These are phyloP conservation scores for Fallopia convolvulus DNA, from an alignment of 148 eudicot species.

Conservation along the genomic window DNA sequence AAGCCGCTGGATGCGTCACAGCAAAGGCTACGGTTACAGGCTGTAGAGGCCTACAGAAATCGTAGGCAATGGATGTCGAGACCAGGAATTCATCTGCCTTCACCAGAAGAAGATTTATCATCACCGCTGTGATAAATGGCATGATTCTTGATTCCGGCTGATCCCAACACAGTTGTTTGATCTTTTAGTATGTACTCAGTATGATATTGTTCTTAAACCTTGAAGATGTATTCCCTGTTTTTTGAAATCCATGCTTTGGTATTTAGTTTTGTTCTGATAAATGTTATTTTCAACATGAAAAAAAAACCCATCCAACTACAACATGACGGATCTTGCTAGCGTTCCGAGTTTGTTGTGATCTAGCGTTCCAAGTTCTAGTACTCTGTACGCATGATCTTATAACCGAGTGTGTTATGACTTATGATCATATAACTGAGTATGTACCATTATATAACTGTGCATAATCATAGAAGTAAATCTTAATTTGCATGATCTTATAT, in stretches of 20 bases:
- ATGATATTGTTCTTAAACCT: not conserved
- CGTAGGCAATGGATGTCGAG: conserved; percentile 67
- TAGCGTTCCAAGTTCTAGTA: too few relatives aligned
- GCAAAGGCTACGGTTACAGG: conserved; percentile 77
- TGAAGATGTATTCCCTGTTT: not conserved
- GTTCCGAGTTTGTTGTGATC: too few relatives aligned
- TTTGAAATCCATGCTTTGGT: not conserved
- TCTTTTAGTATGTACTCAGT: not conserved
- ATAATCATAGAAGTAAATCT: too few relatives aligned
- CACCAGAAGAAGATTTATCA: conserved; percentile 17
- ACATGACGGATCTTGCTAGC: too few relatives aligned
- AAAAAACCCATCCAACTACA: too few relatives aligned
- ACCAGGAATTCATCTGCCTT: conserved; percentile 59
- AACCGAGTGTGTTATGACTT: too few relatives aligned
- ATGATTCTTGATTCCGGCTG: not conserved
- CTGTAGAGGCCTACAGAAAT: conserved; percentile 67
- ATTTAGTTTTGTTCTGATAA: not conserved
- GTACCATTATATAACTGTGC: too few relatives aligned
- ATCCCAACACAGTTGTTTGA: not conserved
- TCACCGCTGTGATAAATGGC: conserved; percentile 7
- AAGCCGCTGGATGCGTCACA: conserved; percentile 45
- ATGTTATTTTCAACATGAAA: too few relatives aligned
- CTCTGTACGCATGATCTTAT: too few relatives aligned
- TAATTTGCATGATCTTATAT: too few relatives aligned
- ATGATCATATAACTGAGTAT: too few relatives aligned